Evolutionary conservation across 1,139 yeast genomes (phyloP).

Genomic region (Suhomyces chickasaworum): DNA sequence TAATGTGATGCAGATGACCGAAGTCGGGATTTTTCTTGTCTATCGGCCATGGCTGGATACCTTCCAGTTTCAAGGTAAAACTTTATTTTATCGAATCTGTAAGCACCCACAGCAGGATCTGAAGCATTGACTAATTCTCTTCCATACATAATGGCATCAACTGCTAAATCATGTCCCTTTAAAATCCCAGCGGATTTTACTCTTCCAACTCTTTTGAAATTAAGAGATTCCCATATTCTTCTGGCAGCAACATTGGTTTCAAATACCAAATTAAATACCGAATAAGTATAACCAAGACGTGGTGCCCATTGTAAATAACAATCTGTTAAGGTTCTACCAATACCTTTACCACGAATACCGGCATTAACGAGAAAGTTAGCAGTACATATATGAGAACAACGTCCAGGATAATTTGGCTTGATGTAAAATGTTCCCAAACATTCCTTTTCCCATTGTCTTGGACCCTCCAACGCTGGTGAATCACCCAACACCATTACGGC

Average conservation of each 20-base stretch:
- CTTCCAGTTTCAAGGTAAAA: conserved; percentile 80
- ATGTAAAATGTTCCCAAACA: conserved; percentile 84
- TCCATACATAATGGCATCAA: conserved; percentile 76
- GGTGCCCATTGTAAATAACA: conserved; percentile 92
- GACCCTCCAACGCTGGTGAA: conserved; percentile 56
- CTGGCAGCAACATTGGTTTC: conserved; percentile 86
- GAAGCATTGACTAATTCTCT: conserved; percentile 52
- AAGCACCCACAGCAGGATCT: conserved; percentile 56
- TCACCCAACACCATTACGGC: conserved; percentile 88
- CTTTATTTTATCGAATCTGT: conserved; percentile 75
- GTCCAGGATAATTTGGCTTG: conserved; percentile 89
- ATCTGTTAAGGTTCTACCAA: conserved; percentile 82
- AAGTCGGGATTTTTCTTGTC: conserved; percentile 82
- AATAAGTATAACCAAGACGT: conserved; percentile 78
- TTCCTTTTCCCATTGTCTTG: conserved; percentile 83
- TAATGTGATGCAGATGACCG: conserved; percentile 84
- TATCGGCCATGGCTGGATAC: conserved; percentile 80
- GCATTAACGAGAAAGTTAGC: conserved; percentile 89
- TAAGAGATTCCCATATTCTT: conserved; percentile 74
- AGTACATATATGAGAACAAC: conserved; percentile 91
- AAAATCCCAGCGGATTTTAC: conserved; percentile 83
- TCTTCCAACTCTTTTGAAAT: conserved; percentile 76
- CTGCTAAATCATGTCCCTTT: conserved; percentile 80
- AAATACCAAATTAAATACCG: conserved; percentile 82
- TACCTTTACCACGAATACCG: conserved; percentile 90